Evolutionary conservation across 495 filamentous ascomycete species (phyloP), one percentile per base, ranked within the genome.

Genomic region (Daldinia childiae): DNA sequence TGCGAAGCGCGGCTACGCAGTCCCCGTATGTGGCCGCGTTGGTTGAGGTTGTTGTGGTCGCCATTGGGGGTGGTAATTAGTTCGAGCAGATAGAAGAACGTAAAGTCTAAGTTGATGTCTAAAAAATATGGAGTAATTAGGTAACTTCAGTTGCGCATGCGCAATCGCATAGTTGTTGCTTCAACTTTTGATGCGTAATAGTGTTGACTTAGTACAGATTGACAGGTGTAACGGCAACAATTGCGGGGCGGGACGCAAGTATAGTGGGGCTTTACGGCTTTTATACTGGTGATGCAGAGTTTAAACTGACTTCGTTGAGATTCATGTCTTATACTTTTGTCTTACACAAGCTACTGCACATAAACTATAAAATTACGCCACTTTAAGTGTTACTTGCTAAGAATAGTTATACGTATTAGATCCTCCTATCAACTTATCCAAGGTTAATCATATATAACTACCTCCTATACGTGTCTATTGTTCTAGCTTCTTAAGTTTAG

Each of bases 1-100:
- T 81, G 70, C 82, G 83, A 39, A 85, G 78, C 30, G 81, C 81
- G 61, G 79, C 60, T 26, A 84, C 83, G 78, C 82, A 84, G 73
- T 82, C 81, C 57, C 62, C 68, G 79, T 83, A 85, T 36, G 78
- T 74, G 17, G 78, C 74, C n/a, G 59, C 63, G 64, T 48, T 62
- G 27, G 41, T 65, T 1, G 76, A 73, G 19, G 76, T 52, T 62
- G 71, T 73, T 45, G 50, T 71, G 11, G 61, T 73, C 19, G 66
- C 51, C 68, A 64, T 71, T 34, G 39, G 26, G 17, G 1, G 24
- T 45, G 12, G 24, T 55, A 29, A 1, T 54, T 34, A 6, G 27
- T 29, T 29, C 27, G 27, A 4, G 27, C 5, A 29, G 27, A 6
- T 29, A 6, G 1, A 29, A 6, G 27, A 6, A 29, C 6, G 27